Base-by-base conservation (phyloP, 164 flowering plant genomes). In the Aristolochia contorta region DNA sequence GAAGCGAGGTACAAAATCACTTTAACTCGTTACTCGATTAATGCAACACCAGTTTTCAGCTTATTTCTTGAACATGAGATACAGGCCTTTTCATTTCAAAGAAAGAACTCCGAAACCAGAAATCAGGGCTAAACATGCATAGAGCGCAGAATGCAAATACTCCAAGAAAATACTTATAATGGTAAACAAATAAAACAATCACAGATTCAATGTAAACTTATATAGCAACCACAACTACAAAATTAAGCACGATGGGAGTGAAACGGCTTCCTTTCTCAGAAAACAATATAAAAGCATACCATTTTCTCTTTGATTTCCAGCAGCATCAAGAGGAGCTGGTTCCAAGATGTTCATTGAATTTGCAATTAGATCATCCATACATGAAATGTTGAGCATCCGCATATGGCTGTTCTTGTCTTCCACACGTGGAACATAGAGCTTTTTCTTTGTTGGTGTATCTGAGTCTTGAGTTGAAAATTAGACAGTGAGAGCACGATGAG, bases 311-410 rank as follows among this genome's bases (percentile, higher is more conserved):
- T 80, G 83, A 74, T 83, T 84, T 67, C 99, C 99, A 63, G 78
- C 69, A 46, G 67, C 66, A 70, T 89, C 91, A 15, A 79, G 70
- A 3, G 86, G 78, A 58, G 83, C 80, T 59, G 99, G 99, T 62
- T 94, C 99, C 71, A 94, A 72, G 66, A 94, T 94, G 71, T 84
- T 75, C 99, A 94, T 91, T 15, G 96, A 85, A 66, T 91, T 94
- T 16, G 96, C 89, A 73, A 91, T 71, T 16, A 94, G 76, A 77
- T 94, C 99, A 63, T 82, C 87, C 48, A 78, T 66, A 37, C 79
- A 70, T 24, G 87, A 74, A 59, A 94, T 91, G 60, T 82, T 77
- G 53, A 94, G 75, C 99, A 94, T 89, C 64, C 91, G 63, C 97
- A 94, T 94, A 78, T 84, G 62, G 65, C 97, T 79, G 57, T 91